A percentile compares a stretch with the other conserved stretches of the same genome.
Evolutionary conservation across 148 eudicot species (phyloP).

Genomic region (Silene conica): DNA sequence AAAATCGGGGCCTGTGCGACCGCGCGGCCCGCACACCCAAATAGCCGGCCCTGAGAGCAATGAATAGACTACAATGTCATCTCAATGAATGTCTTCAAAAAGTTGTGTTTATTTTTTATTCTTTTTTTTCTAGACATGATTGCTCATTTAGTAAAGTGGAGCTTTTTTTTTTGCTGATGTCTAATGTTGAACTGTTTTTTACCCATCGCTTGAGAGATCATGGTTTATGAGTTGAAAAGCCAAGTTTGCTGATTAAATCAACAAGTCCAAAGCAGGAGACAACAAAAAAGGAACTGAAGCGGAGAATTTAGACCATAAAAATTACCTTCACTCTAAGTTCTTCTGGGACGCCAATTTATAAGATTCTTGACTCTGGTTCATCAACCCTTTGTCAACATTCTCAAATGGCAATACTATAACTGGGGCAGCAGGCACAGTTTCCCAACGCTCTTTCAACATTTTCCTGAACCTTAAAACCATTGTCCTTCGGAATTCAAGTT

Average conservation of each 20-base stretch:
- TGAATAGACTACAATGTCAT: neutral
- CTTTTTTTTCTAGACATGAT: neutral
- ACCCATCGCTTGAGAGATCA: neutral
- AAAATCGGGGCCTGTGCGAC: no score
- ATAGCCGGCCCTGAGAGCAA: no score
- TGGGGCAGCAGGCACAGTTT: constrained; percentile 76
- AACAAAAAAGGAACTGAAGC: neutral
- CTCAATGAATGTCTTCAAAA: neutral
- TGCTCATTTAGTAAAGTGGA: neutral
- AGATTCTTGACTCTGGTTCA: constrained; percentile 26
- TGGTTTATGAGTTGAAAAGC: neutral
- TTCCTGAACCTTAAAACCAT: constrained; percentile 59
- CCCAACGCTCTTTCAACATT: constrained; percentile 84
- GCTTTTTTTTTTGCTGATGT: no score
- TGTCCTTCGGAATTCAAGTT: constrained; percentile 60
- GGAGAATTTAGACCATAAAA: neutral
- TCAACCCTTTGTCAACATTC: constrained; percentile 34
- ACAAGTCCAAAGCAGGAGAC: neutral
- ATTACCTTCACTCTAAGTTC: constrained; percentile 29
- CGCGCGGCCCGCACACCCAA: no score
- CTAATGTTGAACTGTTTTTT: no score
- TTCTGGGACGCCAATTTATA: constrained; percentile 11
- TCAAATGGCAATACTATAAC: constrained; percentile 71
- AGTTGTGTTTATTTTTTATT: neutral
- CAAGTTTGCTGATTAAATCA: neutral